Evolutionary conservation across 176 grass and related monocot genomes (phyloP).

Genomic region (Zoysia japonica): DNA sequence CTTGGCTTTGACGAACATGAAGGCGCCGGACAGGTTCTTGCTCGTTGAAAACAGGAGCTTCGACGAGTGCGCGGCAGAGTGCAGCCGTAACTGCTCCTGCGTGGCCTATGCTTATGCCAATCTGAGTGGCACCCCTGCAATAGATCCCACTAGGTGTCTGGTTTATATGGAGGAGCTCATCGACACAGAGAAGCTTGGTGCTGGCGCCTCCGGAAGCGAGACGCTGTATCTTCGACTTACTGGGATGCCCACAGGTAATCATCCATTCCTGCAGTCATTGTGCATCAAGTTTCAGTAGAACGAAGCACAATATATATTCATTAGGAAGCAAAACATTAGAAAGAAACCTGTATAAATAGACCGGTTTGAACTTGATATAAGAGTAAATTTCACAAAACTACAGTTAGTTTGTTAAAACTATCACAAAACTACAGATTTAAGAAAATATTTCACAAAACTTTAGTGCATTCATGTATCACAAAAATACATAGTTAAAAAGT

Average conservation of each 20-base stretch:
- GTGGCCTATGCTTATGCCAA: slow-evolving; percentile 39
- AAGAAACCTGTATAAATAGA: neutral
- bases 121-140: neutral
- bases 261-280: neutral
- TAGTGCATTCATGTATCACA: too few relatives aligned
- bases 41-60: slow-evolving; percentile 24
- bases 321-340: neutral
- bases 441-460: too few relatives aligned
- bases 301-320: neutral
- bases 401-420: too few relatives aligned
- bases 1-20: neutral
- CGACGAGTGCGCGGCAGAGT: slow-evolving; percentile 32
- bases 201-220: neutral
- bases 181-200: slow-evolving; percentile 15
- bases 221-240: slow-evolving; percentile 40
- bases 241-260: neutral
- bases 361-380: neutral
- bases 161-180: slow-evolving; percentile 39
- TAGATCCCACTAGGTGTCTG: slow-evolving; percentile 25
- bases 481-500: too few relatives aligned
- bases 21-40: slow-evolving; percentile 8
- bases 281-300: neutral
- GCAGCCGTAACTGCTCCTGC: slow-evolving; percentile 50
- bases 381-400: too few relatives aligned
- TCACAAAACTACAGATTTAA: too few relatives aligned